Evolutionary conservation across 805 yeast species (phyloP).

Genomic region (Ogataea saltuana): DNA sequence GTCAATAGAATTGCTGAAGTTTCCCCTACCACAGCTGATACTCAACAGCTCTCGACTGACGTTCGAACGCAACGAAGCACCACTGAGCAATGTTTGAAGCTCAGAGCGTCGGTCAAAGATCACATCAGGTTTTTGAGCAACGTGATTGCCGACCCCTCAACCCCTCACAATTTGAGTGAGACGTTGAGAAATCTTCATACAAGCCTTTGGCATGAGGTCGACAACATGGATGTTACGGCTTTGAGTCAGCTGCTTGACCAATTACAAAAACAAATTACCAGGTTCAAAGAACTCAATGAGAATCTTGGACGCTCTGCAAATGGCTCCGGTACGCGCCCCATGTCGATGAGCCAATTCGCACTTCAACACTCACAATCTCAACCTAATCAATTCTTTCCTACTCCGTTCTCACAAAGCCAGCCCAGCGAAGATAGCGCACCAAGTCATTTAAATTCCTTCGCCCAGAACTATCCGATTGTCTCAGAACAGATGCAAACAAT

Average conservation of each 20-base stretch:
- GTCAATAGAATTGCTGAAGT: too few relatives aligned
- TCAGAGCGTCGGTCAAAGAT: slow-evolving; percentile 9
- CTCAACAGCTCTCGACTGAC: too few relatives aligned
- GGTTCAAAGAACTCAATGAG: slow-evolving; percentile 9
- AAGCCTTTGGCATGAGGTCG: slow-evolving; percentile 14
- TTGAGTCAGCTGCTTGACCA: slow-evolving; percentile 13
- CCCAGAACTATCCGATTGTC: too few relatives aligned
- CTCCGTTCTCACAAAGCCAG: slow-evolving; percentile 1
- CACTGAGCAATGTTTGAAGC: too few relatives aligned
- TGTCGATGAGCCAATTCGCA: slow-evolving; percentile 7
- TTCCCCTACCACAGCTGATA: too few relatives aligned
- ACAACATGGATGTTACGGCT: slow-evolving; percentile 14
- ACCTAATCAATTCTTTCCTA: slow-evolving; percentile 1
- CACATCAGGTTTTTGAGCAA: slow-evolving; percentile 9
- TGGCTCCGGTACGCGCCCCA: too few relatives aligned
- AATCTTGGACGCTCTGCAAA: not conserved
- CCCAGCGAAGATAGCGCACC: too few relatives aligned
- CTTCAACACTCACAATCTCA: not conserved
- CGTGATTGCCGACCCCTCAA: slow-evolving; percentile 14
- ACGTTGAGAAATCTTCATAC: slow-evolving; percentile 12
- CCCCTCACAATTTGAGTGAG: slow-evolving; percentile 12
- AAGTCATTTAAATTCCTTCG: too few relatives aligned
- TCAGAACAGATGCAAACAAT: too few relatives aligned
- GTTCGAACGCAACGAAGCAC: too few relatives aligned
- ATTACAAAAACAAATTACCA: slow-evolving; percentile 13